Evolutionary conservation across 306 rosid species (phyloP).

Genomic region (Leucaena leucocephala): DNA sequence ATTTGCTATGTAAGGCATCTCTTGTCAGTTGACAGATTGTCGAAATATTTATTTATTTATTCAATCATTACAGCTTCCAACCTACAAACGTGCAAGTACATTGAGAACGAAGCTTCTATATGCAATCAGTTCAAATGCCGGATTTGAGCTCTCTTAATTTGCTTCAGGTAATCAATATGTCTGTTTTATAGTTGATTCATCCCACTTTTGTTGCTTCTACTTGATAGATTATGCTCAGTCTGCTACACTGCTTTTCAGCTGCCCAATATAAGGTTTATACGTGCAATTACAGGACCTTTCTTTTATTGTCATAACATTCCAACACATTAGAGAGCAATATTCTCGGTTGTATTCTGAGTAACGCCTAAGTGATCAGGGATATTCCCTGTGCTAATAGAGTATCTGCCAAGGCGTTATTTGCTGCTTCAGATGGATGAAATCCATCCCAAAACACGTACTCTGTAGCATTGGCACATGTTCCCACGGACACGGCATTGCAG

Average conservation of each 20-base stretch:
- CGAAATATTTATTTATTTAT: conserved; percentile 18
- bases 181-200: conserved; percentile 17
- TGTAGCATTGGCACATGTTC: conserved; percentile 63
- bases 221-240: conserved; percentile 27
- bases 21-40: conserved; percentile 20
- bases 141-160: conserved; percentile 89
- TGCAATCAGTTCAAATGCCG: conserved; percentile 93
- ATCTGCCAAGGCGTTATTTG: conserved; percentile 59
- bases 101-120: conserved; percentile 84
- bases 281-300: background rate
- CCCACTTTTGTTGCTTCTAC: conserved; percentile 28
- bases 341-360: background rate
- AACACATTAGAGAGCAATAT: conserved; percentile 1
- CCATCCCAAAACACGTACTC: conserved; percentile 71
- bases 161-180: conserved; percentile 45
- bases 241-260: background rate
- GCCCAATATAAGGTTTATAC: background rate
- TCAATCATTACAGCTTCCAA: conserved; percentile 76
- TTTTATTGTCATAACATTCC: background rate
- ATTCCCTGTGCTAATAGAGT: conserved; percentile 54
- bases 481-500: conserved; percentile 54
- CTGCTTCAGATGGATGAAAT: conserved; percentile 66
- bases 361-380: conserved; percentile 29
- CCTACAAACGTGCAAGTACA: conserved; percentile 88
- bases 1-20: conserved; percentile 21